A percentile compares a stretch with the other conserved stretches of the same genome.
These are phyloP conservation scores for Hyphopichia pseudoburtonii DNA, from an alignment of 1,139 yeast genomes.

Conservation along the genomic window DNA sequence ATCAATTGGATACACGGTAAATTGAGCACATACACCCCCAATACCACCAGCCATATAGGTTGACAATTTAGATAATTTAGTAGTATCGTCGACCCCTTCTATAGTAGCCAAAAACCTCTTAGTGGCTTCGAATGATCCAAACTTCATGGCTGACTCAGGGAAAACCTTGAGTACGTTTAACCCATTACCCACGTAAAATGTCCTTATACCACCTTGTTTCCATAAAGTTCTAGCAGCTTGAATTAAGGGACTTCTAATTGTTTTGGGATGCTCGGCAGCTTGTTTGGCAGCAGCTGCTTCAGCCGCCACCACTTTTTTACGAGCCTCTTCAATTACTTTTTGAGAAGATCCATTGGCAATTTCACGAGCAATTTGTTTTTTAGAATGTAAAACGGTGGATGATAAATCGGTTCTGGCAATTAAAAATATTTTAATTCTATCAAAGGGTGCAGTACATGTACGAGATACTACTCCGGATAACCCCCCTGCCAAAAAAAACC, in stretches of 20 bases:
- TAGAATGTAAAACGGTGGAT: constrained; percentile 64
- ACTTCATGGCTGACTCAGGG: constrained; percentile 97
- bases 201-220: constrained; percentile 82
- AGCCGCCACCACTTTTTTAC: constrained; percentile 28
- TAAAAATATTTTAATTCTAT: constrained; percentile 86
- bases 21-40: constrained; percentile 93
- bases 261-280: constrained; percentile 30
- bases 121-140: constrained; percentile 90
- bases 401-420: constrained; percentile 88
- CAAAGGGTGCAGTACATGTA: constrained; percentile 96
- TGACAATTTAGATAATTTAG: constrained; percentile 69
- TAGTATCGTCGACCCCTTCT: constrained; percentile 75
- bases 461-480: constrained; percentile 95
- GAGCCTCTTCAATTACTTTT: constrained; percentile 37
- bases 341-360: constrained; percentile 36
- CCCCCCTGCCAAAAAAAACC: constrained; percentile 93
- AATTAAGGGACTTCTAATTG: constrained; percentile 63
- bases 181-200: constrained; percentile 95
- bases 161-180: constrained; percentile 89
- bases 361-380: constrained; percentile 46
- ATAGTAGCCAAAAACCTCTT: constrained; percentile 71
- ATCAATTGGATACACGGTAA: constrained; percentile 94
- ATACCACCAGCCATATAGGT: constrained; percentile 93
- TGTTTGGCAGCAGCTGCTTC: constrained; percentile 20
- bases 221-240: constrained; percentile 83